A percentile compares a stretch with the other conserved stretches of the same genome.
Evolutionary conservation across 83 land plant species (phyloP).

Genomic region (Larix sibirica): DNA sequence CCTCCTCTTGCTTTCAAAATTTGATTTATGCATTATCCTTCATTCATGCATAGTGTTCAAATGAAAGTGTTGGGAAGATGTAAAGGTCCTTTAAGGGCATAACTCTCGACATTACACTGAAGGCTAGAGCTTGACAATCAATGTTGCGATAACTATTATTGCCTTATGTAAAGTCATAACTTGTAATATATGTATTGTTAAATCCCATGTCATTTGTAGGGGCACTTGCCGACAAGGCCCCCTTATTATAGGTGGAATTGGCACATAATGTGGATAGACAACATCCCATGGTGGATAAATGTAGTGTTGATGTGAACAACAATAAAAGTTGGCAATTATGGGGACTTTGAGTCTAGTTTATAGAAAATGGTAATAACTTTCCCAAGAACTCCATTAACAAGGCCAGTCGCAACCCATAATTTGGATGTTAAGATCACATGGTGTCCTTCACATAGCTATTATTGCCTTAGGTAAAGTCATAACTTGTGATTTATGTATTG

Average conservation of each 20-base stretch:
- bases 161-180: background rate
- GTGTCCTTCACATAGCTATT: conserved; percentile 18
- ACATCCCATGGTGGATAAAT: background rate
- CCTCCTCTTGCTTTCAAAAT: too few relatives aligned
- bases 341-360: background rate
- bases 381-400: background rate
- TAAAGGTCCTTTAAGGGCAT: background rate
- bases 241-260: background rate
- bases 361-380: background rate
- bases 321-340: too few relatives aligned
- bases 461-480: background rate
- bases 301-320: background rate
- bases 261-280: too few relatives aligned
- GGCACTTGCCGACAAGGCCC: background rate
- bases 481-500: background rate
- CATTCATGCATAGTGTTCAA: background rate
- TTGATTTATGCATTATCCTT: background rate
- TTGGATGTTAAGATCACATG: background rate
- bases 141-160: background rate
- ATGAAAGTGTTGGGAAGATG: background rate
- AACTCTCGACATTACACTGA: background rate
- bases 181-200: background rate
- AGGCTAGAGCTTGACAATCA: background rate
- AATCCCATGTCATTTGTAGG: background rate
- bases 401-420: background rate